phyloP scores from a whole-genome alignment of 2,329 filamentous ascomycete species.

The Venturia oleaginea region DNA sequence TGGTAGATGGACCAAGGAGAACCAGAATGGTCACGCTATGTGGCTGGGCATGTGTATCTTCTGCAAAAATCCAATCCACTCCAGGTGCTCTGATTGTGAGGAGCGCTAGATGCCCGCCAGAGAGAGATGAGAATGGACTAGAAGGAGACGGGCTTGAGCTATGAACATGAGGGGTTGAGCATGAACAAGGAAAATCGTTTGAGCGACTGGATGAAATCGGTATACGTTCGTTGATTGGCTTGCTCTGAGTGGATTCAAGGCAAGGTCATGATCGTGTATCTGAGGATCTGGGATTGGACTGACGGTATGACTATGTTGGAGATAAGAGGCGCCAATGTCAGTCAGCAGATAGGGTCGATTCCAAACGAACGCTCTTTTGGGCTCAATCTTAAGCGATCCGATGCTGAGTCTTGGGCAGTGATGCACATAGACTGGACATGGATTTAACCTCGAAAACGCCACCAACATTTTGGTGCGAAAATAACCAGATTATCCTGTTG shows the following conservation, averaged over 20 bases:
- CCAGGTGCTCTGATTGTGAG: background rate
- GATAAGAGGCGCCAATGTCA: too few relatives aligned
- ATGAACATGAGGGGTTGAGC: background rate
- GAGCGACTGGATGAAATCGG: background rate
- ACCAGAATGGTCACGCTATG: background rate
- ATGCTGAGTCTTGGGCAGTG: too few relatives aligned
- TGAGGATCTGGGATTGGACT: background rate
- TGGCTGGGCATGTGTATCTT: background rate
- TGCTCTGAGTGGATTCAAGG: background rate
- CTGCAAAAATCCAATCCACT: background rate
- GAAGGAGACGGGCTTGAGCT: too few relatives aligned
- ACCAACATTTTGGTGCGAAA: too few relatives aligned
- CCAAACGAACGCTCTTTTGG: too few relatives aligned
- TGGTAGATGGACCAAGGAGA: background rate
- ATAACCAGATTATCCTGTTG: too few relatives aligned
- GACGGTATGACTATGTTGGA: background rate
- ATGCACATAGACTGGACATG: too few relatives aligned
- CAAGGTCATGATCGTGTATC: background rate
- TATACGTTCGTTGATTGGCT: background rate
- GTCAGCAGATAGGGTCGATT: too few relatives aligned
- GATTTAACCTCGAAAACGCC: too few relatives aligned
- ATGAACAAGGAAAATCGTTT: background rate
- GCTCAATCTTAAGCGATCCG: too few relatives aligned
- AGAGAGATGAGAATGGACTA: background rate
- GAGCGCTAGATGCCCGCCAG: background rate